These are phyloP conservation scores for Orbilia blumenaviensis DNA, from an alignment of 2,329 filamentous ascomycete genomes.

Conservation along the genomic window DNA sequence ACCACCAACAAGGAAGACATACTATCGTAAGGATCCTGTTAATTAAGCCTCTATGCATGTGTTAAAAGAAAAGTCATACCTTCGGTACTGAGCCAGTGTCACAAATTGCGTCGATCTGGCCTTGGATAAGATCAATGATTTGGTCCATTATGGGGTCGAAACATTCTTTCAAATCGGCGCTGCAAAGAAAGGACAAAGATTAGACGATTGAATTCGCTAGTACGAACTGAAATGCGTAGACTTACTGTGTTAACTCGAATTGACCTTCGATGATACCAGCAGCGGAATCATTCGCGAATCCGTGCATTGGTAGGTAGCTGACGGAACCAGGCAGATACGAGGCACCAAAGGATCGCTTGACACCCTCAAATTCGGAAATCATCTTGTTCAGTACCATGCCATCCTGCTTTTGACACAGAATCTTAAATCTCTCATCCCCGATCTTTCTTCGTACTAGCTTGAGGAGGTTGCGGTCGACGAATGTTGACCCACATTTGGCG, in stretches of 20 bases:
- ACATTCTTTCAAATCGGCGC: conserved; percentile 75
- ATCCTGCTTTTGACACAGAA: conserved; percentile 22
- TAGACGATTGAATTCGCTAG: background rate
- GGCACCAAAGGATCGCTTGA: conserved; percentile 38
- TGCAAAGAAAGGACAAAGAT: conserved; percentile 56
- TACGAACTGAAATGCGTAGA: background rate
- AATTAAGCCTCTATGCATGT: background rate
- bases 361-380: conserved; percentile 40
- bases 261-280: conserved; percentile 48
- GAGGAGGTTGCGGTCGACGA: conserved; percentile 38
- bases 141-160: conserved; percentile 79
- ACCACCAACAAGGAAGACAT: conserved; percentile 50
- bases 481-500: conserved; percentile 46
- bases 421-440: conserved; percentile 33
- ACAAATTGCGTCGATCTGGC: conserved; percentile 73
- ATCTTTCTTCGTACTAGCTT: conserved; percentile 36
- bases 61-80: background rate
- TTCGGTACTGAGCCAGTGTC: conserved; percentile 50
- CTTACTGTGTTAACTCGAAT: conserved; percentile 46
- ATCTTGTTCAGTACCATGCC: conserved; percentile 47
- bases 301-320: conserved; percentile 35
- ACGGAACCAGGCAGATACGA: conserved; percentile 27
- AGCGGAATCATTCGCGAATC: conserved; percentile 34
- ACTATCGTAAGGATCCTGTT: background rate
- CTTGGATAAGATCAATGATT: conserved; percentile 74